Evolutionary conservation across 768 basidiomycete species (phyloP).

Genomic region (Coprinellus aureogranulatus): DNA sequence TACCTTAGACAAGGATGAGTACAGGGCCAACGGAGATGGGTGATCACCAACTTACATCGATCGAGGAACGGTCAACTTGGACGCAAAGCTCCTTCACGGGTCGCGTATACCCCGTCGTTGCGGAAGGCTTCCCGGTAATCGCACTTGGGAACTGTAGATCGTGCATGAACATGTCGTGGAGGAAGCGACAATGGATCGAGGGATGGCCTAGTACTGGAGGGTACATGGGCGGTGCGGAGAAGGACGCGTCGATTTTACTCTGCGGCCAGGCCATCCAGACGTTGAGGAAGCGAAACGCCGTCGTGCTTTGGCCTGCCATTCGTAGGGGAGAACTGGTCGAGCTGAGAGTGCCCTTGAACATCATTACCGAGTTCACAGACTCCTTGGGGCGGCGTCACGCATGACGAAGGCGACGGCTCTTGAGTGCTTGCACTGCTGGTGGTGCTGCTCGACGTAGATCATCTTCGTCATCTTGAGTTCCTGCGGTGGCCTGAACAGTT

Average conservation of each 20-base stretch:
- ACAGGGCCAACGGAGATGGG: constrained; percentile 15
- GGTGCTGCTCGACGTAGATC: constrained; percentile 98
- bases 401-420: constrained; percentile 91
- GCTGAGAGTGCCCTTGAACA: constrained; percentile 29
- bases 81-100: constrained; percentile 82
- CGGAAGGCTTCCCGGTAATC: constrained; percentile 63
- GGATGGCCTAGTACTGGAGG: constrained; percentile 62
- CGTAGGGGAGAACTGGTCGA: constrained; percentile 35
- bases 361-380: no score
- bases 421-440: constrained; percentile 92
- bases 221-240: constrained; percentile 53
- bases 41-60: constrained; percentile 57
- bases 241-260: constrained; percentile 31
- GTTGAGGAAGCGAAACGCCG: constrained; percentile 38
- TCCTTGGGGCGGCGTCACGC: constrained; percentile 43
- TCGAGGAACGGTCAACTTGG: constrained; percentile 83
- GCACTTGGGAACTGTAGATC: constrained; percentile 44
- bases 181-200: constrained; percentile 39
- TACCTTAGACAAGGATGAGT: constrained; percentile 51
- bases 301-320: constrained; percentile 35
- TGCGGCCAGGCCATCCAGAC: constrained; percentile 15
- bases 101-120: constrained; percentile 62
- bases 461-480: constrained; percentile 99
- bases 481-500: constrained; percentile 98
- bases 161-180: constrained; percentile 52